Evolutionary conservation across 148 eudicot species (phyloP), one percentile per base, ranked within the genome.

Genomic region (Chenopodium berlandieri): DNA sequence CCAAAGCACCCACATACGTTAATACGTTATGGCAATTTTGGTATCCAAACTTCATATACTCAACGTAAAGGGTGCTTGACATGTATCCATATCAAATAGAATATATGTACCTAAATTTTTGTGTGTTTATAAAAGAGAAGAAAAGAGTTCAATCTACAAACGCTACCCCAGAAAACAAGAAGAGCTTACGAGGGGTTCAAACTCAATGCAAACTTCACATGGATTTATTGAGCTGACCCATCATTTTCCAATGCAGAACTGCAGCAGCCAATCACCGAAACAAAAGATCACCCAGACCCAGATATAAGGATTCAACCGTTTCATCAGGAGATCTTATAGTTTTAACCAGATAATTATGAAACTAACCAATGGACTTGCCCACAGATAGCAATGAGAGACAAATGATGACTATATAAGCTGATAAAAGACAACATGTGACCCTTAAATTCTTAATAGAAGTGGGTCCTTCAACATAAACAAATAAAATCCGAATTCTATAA

Each of bases 301-400:
- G 69, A 34, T 40, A 40, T 40, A 40, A 40, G 44, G 44, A 37
- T 37, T 37, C 44, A 37, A 37, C 44, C 37, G 52, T 16, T 46
- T 31, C 48, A 65, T 62, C 75, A 69, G 40, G 19, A 77, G 47
- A 8, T 73, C 6, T 82, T 76, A 4, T 52, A 52, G 76, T 58
- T 40, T 77, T 75, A 4, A 27, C 44, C 47, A 46, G 74, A 71
- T 60, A 46, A 77, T 52, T 69, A 50, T 73, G 67, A 52, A 30
- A 63, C 40, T 6, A 79, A 79, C 68, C 82, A 65, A 74, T 75
- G 75, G 79, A 70, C 79, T 23, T 56, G 70, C 85, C 85, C 85
- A 74, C 82, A 19, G 85, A 66, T 73, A 72, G 54, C 12, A 73
- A 52, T 17, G 31, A 46, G 40, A 71, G 65, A 78, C 34, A 22